Base-by-base conservation (phyloP, 2,329 filamentous ascomycete species). In the Aspergillus fumigatus region DNA sequence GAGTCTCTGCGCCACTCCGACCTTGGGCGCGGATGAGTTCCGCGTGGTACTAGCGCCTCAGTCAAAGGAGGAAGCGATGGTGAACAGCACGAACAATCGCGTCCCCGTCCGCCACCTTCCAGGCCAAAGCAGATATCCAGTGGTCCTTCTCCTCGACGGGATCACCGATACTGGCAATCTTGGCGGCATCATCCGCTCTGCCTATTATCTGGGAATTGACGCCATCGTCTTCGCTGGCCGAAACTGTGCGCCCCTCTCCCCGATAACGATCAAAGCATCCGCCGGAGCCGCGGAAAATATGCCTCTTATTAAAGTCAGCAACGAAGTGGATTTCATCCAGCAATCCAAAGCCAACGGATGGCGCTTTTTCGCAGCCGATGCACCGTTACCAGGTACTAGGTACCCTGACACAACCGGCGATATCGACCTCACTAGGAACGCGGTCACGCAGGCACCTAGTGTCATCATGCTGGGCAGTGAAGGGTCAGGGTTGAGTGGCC, bases 131-230 rank as follows among this genome's bases (percentile, higher is more conserved):
- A 64, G 66, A 55, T 78, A 70, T 55, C 77, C 77, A 0, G 70
- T 79, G 26, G 66, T 73, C 35, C 61, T 79, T 19, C 70, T 81
- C 45, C 71, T 78, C 9, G 74, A 78, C 53, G 73, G 73, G n/a
- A 67, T 81, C 55, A 76, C 91, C 9, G 93, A 99, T 67, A 89
- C 92, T 0, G 92, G 90, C 26, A 99, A 99, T 69, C 78, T 97
- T 0, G 94, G 94, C 45, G 91, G 87, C 23, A 93, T 97, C 58
- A 81, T 97, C 47, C 88, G 94, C 38, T 90, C 90, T 5, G 91
- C 92, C 2, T 88, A 90, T 67, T 97, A 94, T 72, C 83, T 97
- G n/a, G 93, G 93, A 23, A 88, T 90, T 5, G 89, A 92, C 54
- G 92, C 90, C 4, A 84, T 99, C 21, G 85, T 86, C 2, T 85